Evolutionary conservation across 2,329 filamentous ascomycete genomes (phyloP).

Genomic region (Aspergillus sp.): DNA sequence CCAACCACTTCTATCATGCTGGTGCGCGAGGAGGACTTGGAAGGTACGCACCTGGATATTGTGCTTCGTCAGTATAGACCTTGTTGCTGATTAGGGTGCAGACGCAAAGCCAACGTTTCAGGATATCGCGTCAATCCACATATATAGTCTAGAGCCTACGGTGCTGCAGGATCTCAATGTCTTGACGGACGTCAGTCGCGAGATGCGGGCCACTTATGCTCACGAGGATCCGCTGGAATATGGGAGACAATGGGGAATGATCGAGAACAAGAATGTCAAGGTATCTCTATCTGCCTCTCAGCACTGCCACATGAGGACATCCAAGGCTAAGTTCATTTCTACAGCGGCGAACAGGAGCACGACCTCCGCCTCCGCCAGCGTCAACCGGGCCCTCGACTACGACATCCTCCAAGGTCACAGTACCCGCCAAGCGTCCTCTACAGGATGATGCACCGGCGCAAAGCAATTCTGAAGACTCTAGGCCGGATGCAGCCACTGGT

Average conservation of each 20-base stretch:
- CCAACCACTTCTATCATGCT: slow-evolving; percentile 56
- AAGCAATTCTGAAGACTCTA: slow-evolving; percentile 14
- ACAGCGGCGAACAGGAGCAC: slow-evolving; percentile 42
- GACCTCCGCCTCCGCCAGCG: slow-evolving; percentile 19
- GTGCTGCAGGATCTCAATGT: slow-evolving; percentile 63
- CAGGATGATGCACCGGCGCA: slow-evolving; percentile 18
- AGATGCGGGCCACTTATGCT: slow-evolving; percentile 49
- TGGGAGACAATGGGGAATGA: slow-evolving; percentile 61
- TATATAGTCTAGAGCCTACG: slow-evolving; percentile 74
- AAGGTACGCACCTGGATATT: slow-evolving; percentile 42
- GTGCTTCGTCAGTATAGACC: neutral
- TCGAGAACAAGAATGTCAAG: slow-evolving; percentile 63
- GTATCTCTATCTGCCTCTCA: slow-evolving; percentile 17
- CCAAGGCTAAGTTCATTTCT: slow-evolving; percentile 1
- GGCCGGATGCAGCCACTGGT: slow-evolving; percentile 13
- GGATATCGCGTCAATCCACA: slow-evolving; percentile 67
- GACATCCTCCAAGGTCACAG: slow-evolving; percentile 24
- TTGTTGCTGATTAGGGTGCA: slow-evolving; percentile 25
- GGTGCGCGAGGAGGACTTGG: slow-evolving; percentile 62
- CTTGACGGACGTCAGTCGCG: slow-evolving; percentile 60
- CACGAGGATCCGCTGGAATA: slow-evolving; percentile 53
- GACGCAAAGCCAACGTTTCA: slow-evolving; percentile 61
- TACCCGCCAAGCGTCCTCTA: slow-evolving; percentile 34
- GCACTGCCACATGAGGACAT: neutral
- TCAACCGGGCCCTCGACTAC: slow-evolving; percentile 22